Percentiles rank a stretch among this genome's conserved stretches.
These are phyloP conservation scores for Dunaliella sp. DNA, from an alignment of 139 green algal species.

Conservation along the genomic window DNA sequence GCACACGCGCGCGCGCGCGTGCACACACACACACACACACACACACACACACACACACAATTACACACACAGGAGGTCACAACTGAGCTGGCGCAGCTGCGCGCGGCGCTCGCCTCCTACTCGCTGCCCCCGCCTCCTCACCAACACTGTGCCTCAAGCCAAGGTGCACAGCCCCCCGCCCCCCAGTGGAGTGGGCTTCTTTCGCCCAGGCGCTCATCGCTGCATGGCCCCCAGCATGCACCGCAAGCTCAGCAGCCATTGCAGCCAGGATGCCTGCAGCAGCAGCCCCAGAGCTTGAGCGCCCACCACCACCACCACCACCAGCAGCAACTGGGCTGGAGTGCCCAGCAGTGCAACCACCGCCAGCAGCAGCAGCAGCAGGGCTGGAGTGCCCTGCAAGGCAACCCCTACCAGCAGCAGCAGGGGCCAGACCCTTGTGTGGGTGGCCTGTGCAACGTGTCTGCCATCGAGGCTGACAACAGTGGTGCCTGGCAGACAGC, in stretches of 20 bases:
- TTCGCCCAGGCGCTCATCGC: no score
- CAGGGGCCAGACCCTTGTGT: not conserved
- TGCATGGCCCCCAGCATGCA: not conserved
- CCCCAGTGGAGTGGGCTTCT: no score
- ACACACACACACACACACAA: not conserved
- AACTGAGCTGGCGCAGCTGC: not conserved
- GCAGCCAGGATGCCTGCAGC: not conserved
- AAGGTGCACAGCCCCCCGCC: not conserved
- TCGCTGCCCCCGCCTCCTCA: not conserved
- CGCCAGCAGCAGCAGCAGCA: not conserved
- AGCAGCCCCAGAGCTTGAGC: not conserved
- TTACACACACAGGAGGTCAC: not conserved
- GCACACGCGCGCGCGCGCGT: no score
- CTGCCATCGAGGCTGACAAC: not conserved
- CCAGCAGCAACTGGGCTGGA: not conserved
- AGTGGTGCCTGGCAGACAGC: not conserved
- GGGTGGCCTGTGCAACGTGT: not conserved
- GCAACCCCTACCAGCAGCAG: not conserved
- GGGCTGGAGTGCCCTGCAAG: not conserved
- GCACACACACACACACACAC: no score
- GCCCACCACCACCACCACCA: not conserved
- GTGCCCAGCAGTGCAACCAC: not conserved
- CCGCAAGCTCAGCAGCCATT: not conserved
- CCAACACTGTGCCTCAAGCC: not conserved
- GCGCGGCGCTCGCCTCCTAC: not conserved